Percentiles rank a stretch among this genome's conserved stretches.
Evolutionary conservation across 441 rosid species (phyloP).

Genomic region (Croton setiger): DNA sequence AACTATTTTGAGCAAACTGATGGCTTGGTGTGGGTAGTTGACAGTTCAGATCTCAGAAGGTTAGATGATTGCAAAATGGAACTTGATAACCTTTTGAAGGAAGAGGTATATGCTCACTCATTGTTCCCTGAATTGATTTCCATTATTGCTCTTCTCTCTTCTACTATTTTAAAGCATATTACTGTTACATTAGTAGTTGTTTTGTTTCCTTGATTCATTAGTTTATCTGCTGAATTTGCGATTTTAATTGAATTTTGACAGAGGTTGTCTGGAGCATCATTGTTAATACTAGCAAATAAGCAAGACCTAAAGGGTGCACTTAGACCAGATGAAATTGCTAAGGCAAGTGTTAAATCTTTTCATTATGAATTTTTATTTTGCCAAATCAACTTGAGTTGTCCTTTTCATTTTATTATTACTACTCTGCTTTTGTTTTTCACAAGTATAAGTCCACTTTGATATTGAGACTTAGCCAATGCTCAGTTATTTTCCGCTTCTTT

Average conservation of each 20-base stretch:
- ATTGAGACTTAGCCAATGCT: too few relatives aligned
- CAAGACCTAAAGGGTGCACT: slow-evolving; percentile 93
- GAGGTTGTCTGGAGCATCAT: slow-evolving; percentile 90
- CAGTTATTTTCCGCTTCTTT: too few relatives aligned
- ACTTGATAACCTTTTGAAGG: slow-evolving; percentile 86
- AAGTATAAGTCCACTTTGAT: too few relatives aligned
- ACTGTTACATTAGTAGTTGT: neutral
- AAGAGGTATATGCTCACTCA: slow-evolving; percentile 54
- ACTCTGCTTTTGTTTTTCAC: too few relatives aligned
- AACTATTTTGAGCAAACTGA: slow-evolving; percentile 98
- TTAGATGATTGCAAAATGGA: slow-evolving; percentile 93
- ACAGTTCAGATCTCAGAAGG: slow-evolving; percentile 92
- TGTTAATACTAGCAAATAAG: slow-evolving; percentile 82
- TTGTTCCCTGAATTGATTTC: neutral
- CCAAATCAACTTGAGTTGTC: neutral
- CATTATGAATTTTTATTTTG: neutral
- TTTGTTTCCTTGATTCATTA: neutral
- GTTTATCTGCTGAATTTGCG: slow-evolving; percentile 3
- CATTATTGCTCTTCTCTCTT: neutral
- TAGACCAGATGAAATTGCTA: slow-evolving; percentile 75
- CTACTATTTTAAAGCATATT: neutral
- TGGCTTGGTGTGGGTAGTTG: slow-evolving; percentile 97
- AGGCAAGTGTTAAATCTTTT: slow-evolving; percentile 37
- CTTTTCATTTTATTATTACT: neutral
- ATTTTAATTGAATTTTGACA: slow-evolving; percentile 32